Evolutionary conservation across 164 flowering plant species (phyloP).

Genomic region (Pachysandra terminalis): DNA sequence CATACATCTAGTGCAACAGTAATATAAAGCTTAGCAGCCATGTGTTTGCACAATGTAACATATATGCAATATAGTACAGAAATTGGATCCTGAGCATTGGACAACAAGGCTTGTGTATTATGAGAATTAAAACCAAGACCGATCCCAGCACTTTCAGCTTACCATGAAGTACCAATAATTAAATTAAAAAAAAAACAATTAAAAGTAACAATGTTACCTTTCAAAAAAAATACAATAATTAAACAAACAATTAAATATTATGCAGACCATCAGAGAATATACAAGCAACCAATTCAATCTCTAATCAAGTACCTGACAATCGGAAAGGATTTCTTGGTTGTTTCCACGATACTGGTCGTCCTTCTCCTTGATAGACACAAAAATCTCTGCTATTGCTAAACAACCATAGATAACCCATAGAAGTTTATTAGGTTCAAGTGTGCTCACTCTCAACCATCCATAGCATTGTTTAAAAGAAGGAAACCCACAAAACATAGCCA

Average conservation of each 20-base stretch:
- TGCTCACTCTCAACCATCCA: not conserved
- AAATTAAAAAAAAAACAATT: no score
- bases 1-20: no score
- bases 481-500: not conserved
- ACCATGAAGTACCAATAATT: not conserved
- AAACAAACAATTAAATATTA: no score
- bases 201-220: no score
- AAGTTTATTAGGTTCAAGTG: not conserved
- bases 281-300: not conserved
- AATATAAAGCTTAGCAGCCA: no score
- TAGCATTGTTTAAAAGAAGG: not conserved
- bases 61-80: no score
- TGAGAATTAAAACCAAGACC: not conserved
- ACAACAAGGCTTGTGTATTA: no score
- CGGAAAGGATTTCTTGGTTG: not conserved
- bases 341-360: not conserved
- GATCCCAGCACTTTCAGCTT: not conserved
- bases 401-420: not conserved
- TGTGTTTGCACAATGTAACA: no score
- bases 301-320: not conserved
- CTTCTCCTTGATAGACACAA: not conserved
- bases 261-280: not conserved
- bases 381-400: not conserved
- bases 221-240: no score
- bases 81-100: no score